Evolutionary conservation across 805 yeast genomes (phyloP).

Genomic region (Cyberlindnera japonica): DNA sequence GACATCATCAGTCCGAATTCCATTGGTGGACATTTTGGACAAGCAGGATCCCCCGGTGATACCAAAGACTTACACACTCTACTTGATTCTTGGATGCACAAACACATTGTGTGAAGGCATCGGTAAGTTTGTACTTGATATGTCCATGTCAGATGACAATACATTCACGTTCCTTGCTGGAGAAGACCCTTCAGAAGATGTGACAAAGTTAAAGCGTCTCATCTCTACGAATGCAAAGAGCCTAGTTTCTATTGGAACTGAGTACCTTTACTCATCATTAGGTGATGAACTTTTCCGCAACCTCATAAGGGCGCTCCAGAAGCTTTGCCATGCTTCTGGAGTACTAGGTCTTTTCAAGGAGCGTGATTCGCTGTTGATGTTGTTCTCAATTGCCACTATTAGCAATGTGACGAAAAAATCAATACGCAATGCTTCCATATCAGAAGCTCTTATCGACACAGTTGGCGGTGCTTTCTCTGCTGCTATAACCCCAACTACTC

Average conservation of each 20-base stretch:
- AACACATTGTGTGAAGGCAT: constrained; percentile 65
- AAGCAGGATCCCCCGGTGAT: constrained; percentile 70
- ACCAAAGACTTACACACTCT: constrained; percentile 59
- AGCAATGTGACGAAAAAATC: constrained; percentile 34
- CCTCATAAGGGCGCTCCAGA: constrained; percentile 70
- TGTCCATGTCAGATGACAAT: constrained; percentile 29
- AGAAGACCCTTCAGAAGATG: constrained; percentile 8
- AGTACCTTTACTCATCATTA: constrained; percentile 59
- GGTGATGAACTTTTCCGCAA: constrained; percentile 69
- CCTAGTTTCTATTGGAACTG: constrained; percentile 42
- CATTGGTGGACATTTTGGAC: constrained; percentile 74
- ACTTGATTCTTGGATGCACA: constrained; percentile 51
- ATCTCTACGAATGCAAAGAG: constrained; percentile 35
- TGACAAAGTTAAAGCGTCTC: constrained; percentile 22
- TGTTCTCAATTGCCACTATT: constrained; percentile 45
- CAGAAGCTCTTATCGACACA: constrained; percentile 51
- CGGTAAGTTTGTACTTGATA: constrained; percentile 45
- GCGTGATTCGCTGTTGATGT: constrained; percentile 53
- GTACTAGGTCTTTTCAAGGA: constrained; percentile 52
- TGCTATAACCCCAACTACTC: constrained; percentile 7
- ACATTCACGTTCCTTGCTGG: constrained; percentile 18
- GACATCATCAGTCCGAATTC: constrained; percentile 45
- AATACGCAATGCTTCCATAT: constrained; percentile 38
- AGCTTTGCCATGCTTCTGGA: constrained; percentile 80
- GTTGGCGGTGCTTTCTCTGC: constrained; percentile 16